Base-by-base conservation (phyloP, 176 grass and related monocot species). In the Saccharum officinarum region DNA sequence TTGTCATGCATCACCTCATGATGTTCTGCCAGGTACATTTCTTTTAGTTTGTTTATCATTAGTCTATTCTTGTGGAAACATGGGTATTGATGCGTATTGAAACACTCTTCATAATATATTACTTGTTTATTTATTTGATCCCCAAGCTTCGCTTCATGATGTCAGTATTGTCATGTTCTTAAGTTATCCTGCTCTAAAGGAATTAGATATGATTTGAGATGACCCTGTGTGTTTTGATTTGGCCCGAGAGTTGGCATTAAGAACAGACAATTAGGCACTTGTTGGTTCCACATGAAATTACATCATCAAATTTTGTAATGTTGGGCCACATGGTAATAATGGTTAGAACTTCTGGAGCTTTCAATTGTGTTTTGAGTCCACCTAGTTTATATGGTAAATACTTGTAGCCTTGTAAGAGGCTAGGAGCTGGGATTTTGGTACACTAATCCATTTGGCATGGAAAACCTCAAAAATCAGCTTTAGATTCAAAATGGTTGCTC, bases 1-100 rank as follows among this genome's bases (percentile, higher is more conserved):
- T 74, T 87, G 72, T 95, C 83, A 74, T 95, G 73, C 76, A 81
- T 69, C 69, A 94, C 82, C 86, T 98, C 36, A 87, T 93, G 26
- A 69, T 87, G 79, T 85, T 95, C 85, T 92, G 88, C 28, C 93
- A 94, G 89, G 97, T 98, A 92, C 75, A 64, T 84, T 88, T 75
- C 40, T 67, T 78, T 63, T 82, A 30, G 45, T 72, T 83, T 85
- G 22, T 83, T 22, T 82, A 46, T 10, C 22, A 61, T 84, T 59
- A 69, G 22, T 66, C 5, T 68, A 50, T 50, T 37, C 8, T 73
- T 85, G 10, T 86, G 57, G 9, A 87, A 73, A 66, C 46, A n/a
- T 85, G 20, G 68, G 34, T 73, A 64, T 73, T 12, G 10, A 86
- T 89, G 63, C 6, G 8, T 89, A 76, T 63, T 46, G 2, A 61